A percentile compares a stretch with the other conserved stretches of the same genome.
Conservation (phyloP, 129 eudicot genomes). For the Flaveria bidentis region DNA sequence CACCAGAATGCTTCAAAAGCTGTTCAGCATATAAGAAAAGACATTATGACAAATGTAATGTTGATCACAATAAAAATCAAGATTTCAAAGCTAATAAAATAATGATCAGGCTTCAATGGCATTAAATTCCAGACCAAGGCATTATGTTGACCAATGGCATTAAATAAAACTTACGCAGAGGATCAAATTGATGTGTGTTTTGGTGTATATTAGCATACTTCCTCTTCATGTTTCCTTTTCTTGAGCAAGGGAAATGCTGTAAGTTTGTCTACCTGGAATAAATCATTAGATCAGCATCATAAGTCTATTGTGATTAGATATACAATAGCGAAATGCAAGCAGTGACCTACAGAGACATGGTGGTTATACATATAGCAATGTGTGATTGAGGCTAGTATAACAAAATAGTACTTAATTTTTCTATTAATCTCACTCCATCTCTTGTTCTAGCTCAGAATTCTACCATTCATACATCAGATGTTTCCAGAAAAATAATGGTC, state of each 20-base stretch:
- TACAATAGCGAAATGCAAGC: neutral
- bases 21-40: constrained; percentile 35
- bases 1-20: constrained; percentile 88
- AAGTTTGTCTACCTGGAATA: constrained; percentile 27
- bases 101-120: constrained; percentile 14
- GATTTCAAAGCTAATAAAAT: constrained; percentile 3
- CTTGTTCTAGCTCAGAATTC: constrained; percentile 12
- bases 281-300: constrained; percentile 14
- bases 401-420: neutral
- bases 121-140: neutral
- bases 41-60: neutral
- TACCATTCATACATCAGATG: constrained; percentile 17
- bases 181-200: constrained; percentile 62
- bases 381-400: neutral
- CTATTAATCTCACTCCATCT: constrained; percentile 13
- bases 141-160: neutral
- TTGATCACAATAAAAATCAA: constrained; percentile 10
- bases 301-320: constrained; percentile 17
- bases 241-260: constrained; percentile 11
- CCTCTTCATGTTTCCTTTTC: constrained; percentile 60
- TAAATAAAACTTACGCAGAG: constrained; percentile 57
- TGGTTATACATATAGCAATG: constrained; percentile 13
- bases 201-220: constrained; percentile 48
- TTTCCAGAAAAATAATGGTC: constrained; percentile 18
- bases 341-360: constrained; percentile 7